Base-by-base conservation (phyloP, 208 protist genomes). In the Acanthamoeba healyi region DNA sequence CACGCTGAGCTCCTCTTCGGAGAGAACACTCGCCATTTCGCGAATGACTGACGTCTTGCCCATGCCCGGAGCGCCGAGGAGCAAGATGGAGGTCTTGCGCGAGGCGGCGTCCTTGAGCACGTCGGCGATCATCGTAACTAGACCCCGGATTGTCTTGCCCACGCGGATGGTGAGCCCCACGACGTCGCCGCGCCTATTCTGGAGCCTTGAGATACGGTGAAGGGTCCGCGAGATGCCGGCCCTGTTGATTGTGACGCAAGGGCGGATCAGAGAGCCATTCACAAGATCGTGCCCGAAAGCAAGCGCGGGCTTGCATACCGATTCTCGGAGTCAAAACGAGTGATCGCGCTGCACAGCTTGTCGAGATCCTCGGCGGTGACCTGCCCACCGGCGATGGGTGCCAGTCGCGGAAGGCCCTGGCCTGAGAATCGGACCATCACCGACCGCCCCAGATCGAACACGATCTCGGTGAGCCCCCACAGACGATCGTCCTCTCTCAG, bases 41-140 rank as follows among this genome's bases (percentile, higher is more conserved):
- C 98, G 96, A 58, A 99, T 93, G 61, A 99, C 81, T 10, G 98
- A 99, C 26, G 98, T 99, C 95, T 99, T 99, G 49, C 98, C 98
- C 61, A 98, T 95, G 40, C 98, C 98, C 6, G 98, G 98, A 94
- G 96, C 96, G 14, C 98, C 98, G 2, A 99, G 44, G 44, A 99
- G 97, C 10, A 99, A 95, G 32, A 99, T 92, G 56, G 94, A 97
- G 98, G 95, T 51, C 38, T 65, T 93, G 40, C 56, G 65, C 40
- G 9, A 32, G 54, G 29, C 87, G 46, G 44, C 67, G 15, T 38
- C 24, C 17, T 89, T 4, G 14, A 95, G 42, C 10, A 98, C 94
- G 14, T 97, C 96, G 40, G 96, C 38, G 19, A 98, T 93, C 9
- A 97, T 96, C 4, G 79, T 72, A 5, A 97, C 97, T 2, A 96